Evolutionary conservation across 139 green algal species (phyloP), one percentile per base, ranked within the genome.

Genomic region (Micromonas pusilla): DNA sequence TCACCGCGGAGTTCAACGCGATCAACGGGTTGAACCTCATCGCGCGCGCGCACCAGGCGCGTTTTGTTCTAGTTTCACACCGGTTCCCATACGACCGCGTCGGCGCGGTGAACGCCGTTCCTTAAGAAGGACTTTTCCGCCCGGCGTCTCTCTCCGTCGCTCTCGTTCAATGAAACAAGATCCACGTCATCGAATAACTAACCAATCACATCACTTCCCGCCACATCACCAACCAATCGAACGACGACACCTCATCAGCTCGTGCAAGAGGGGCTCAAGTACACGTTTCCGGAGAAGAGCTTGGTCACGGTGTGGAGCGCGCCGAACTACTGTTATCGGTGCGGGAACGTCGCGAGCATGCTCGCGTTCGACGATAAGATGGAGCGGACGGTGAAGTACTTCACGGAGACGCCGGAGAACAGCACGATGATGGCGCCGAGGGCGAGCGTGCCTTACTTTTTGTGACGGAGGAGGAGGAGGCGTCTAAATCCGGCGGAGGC

Each of bases 261-360:
- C 20, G 96, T 99, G 45, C 94, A 95, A 83, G 94, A 98, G 80
- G 95, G 95, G 0, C 82, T 97, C 16, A 99, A 99, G 83, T 99
- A 97, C 88, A 99, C 98, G 95, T 99, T 99, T 66, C 82, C 85
- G 0, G 89, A 93, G 20, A 81, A 84, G 39, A 86, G 70, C 0
- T 81, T 98, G 20, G 95, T 99, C 5, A 99, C 95, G 0, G 93
- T 82, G 3, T 99, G 96, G 96, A 93, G 83, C 1, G 96, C 96
- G 6, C 96, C 96, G 60, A 99, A 99, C 85, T 99, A 99, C 86
- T 99, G 96, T 89, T 99, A 99, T 83, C 88, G 96, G 33, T 99
- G 95, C 79, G 95, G 95, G 52, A 99, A 98, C 83, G 93, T 98
- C 30, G 95, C 96, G 0, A 93, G 88, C 63, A 97, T 99, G 32